A percentile compares a stretch with the other conserved stretches of the same genome.
Evolutionary conservation across 2,329 filamentous ascomycete species (phyloP).

Genomic region (Xylaria sp.): DNA sequence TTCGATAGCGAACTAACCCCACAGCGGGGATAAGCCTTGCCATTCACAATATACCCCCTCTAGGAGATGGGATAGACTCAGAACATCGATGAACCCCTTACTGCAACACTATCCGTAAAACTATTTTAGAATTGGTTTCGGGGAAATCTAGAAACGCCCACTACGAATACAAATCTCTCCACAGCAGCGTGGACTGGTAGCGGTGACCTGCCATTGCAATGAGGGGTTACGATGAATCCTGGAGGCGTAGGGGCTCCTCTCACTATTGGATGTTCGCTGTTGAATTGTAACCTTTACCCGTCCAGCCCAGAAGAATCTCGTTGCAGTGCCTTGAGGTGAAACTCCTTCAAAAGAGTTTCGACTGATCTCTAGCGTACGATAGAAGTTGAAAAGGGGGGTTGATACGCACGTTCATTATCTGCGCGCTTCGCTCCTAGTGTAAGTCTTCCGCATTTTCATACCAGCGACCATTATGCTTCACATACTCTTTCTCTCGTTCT

Average conservation of each 20-base stretch:
- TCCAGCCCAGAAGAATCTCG: background rate
- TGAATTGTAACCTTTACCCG: background rate
- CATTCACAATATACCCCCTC: background rate
- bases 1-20: background rate
- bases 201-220: background rate
- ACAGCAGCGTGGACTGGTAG: background rate
- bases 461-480: background rate
- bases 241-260: background rate
- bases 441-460: background rate
- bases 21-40: background rate
- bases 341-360: slow-evolving; percentile 16
- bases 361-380: background rate
- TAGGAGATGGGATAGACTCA: background rate
- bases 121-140: background rate
- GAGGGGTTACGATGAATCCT: slow-evolving; percentile 20
- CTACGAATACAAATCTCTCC: background rate
- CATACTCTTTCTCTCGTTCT: background rate
- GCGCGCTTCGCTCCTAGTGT: background rate
- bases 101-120: background rate
- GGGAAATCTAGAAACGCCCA: background rate
- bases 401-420: background rate
- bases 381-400: background rate
- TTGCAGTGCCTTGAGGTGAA: slow-evolving; percentile 4
- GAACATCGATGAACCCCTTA: background rate
- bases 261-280: background rate